These are phyloP conservation scores for Globisporangium canariense DNA, from an alignment of 352 stramenopile species.

Conservation along the genomic window DNA sequence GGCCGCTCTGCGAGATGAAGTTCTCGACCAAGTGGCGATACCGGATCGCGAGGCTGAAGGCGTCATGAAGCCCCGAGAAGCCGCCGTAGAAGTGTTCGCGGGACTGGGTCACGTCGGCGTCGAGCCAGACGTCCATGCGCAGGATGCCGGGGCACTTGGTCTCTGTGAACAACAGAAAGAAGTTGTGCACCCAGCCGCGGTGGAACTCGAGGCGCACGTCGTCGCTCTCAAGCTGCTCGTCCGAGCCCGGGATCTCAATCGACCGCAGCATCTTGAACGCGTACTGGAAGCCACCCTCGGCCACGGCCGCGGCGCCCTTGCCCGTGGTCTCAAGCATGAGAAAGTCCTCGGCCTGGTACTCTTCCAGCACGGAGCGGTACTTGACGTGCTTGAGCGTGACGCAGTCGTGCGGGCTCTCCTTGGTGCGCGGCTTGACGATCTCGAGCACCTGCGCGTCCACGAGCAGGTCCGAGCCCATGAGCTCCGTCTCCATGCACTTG, in stretches of 20 bases:
- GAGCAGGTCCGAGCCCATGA: conserved; percentile 52
- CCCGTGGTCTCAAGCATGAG: conserved; percentile 57
- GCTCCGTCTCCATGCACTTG: conserved; percentile 49
- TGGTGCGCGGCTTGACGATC: conserved; percentile 58
- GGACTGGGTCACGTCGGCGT: conserved; percentile 55
- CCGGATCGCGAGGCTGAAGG: conserved; percentile 58
- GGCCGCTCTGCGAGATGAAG: conserved; percentile 24
- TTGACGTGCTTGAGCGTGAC: conserved; percentile 78
- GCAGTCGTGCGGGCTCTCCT: conserved; percentile 69
- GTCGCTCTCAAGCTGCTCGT: conserved; percentile 46
- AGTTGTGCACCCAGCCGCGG: conserved; percentile 55
- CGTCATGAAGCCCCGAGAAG: conserved; percentile 64
- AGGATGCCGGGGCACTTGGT: conserved; percentile 50
- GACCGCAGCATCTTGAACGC: conserved; percentile 65
- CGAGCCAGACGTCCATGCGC: conserved; percentile 73
- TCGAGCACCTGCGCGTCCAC: conserved; percentile 70
- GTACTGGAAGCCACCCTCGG: conserved; percentile 35
- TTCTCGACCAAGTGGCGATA: conserved; percentile 62
- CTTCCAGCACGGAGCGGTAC: conserved; percentile 58
- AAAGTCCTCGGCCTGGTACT: conserved; percentile 57
- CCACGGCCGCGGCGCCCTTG: conserved; percentile 32
- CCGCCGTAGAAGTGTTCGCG: conserved; percentile 48
- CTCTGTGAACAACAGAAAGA: conserved; percentile 57
- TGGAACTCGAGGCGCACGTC: conserved; percentile 43
- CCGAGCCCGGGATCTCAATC: conserved; percentile 26